phyloP scores from a whole-genome alignment of 2,329 filamentous ascomycete species.

The Nemania abortiva region DNA sequence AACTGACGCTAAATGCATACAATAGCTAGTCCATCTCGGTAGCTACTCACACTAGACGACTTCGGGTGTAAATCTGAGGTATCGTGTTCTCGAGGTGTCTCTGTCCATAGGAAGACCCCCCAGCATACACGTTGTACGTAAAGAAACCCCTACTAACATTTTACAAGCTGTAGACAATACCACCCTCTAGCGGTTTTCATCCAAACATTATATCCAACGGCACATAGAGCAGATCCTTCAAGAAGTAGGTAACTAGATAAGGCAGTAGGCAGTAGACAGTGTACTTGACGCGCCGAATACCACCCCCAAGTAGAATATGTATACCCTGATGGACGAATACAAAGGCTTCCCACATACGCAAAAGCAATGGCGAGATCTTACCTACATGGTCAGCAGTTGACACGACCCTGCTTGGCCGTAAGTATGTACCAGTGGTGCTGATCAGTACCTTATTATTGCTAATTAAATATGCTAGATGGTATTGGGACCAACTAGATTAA shows the following conservation, averaged over 20 bases:
- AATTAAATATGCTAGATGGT: slow-evolving; percentile 10
- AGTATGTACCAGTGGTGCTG: slow-evolving; percentile 9
- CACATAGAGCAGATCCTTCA: neutral
- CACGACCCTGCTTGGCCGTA: neutral
- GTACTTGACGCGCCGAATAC: neutral
- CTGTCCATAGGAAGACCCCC: neutral
- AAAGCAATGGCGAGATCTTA: slow-evolving; percentile 7
- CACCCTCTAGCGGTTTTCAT: neutral
- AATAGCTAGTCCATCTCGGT: neutral
- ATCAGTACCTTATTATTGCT: slow-evolving; percentile 17
- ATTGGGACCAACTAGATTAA: slow-evolving; percentile 16
- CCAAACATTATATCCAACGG: neutral
- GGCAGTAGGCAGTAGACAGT: neutral
- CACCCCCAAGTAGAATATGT: slow-evolving; percentile 18
- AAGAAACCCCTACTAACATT: neutral
- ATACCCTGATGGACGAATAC: neutral
- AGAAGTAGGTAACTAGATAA: neutral
- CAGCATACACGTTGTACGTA: neutral
- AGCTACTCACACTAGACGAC: neutral
- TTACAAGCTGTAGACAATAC: neutral
- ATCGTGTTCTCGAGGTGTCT: neutral
- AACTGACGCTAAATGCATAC: neutral
- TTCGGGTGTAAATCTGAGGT: neutral
- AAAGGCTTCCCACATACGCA: neutral
- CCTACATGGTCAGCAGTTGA: slow-evolving; percentile 11